Base-by-base conservation (phyloP, 306 rosid genomes). In the Cicer judaicum region DNA sequence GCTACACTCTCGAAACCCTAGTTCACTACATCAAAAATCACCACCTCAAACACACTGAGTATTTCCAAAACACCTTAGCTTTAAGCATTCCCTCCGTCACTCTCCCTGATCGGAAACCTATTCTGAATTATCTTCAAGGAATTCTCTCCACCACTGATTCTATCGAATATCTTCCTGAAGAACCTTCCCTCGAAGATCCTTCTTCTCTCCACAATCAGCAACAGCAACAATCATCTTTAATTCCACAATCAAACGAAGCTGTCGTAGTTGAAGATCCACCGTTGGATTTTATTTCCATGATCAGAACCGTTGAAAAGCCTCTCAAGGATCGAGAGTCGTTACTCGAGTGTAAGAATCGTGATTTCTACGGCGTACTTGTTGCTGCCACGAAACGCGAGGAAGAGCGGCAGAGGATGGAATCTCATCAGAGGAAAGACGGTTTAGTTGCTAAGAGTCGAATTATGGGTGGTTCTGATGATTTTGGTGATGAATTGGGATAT, bases 401-500 rank as follows among this genome's bases (percentile, higher is more conserved):
- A 83, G 98, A 95, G 60, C 86, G 99, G 15, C 97, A 92, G 85
- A 74, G 97, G 36, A 64, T 85, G 6, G 99, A 95, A 36, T 95
- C 98, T 10, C 98, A 92, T 13, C 98, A 92, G 92, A 78, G 98
- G 81, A 95, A 95, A 66, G 99, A 95, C 5, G 98, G 99, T 46
- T 77, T 92, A 14, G 99, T 95, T 12, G 99, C 99, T 10, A 92
- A 95, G 91, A 95, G 88, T 19, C 71, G 99, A 46, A 49, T 95
- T 2, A 90, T 90, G 97, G 89, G 92, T 14, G 88, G 89, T 34
- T 79, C 88, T 6, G 97, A 87, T 39, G 99, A 92, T 5, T 94
- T 85, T 65, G 90, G 88, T 0, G 96, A 92, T 16, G 97, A 95
- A 4, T 1, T 82, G 66, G 93, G 88, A 1, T 90, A 82, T 12